Evolutionary conservation across 306 rosid species (phyloP).

Genomic region (Castanea crenata): DNA sequence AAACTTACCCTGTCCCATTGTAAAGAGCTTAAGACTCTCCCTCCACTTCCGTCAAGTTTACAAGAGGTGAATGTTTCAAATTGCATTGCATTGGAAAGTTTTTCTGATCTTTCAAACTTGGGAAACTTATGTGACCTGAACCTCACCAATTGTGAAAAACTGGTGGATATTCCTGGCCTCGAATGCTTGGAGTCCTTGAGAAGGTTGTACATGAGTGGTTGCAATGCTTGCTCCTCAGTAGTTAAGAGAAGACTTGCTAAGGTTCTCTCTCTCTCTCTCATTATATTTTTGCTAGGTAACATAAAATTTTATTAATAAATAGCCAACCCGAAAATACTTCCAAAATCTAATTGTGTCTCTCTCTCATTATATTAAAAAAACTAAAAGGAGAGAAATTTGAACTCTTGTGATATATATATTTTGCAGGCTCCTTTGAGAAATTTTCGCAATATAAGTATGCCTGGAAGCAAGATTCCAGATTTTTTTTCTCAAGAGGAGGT

Average conservation of each 20-base stretch:
- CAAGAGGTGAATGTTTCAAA: constrained; percentile 35
- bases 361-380: neutral
- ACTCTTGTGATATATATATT: neutral
- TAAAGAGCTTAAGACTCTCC: constrained; percentile 43
- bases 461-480: constrained; percentile 57
- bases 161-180: constrained; percentile 61
- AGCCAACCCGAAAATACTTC: neutral
- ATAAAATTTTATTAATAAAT: too few relatives aligned
- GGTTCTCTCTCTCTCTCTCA: constrained; percentile 29
- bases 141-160: constrained; percentile 53
- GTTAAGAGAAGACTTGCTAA: constrained; percentile 47
- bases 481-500: constrained; percentile 49
- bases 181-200: constrained; percentile 55
- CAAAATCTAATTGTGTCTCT: neutral
- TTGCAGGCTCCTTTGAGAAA: constrained; percentile 60
- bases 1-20: constrained; percentile 41
- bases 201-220: constrained; percentile 47
- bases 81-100: constrained; percentile 42
- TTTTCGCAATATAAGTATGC: constrained; percentile 49
- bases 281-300: too few relatives aligned
- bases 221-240: constrained; percentile 45
- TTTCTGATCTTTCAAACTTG: constrained; percentile 51
- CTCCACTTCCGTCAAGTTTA: constrained; percentile 69
- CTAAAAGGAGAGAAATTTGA: neutral
- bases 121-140: constrained; percentile 41